phyloP scores from a whole-genome alignment of 768 basidiomycete genomes.

The Gloeopeniophorella convolvens region DNA sequence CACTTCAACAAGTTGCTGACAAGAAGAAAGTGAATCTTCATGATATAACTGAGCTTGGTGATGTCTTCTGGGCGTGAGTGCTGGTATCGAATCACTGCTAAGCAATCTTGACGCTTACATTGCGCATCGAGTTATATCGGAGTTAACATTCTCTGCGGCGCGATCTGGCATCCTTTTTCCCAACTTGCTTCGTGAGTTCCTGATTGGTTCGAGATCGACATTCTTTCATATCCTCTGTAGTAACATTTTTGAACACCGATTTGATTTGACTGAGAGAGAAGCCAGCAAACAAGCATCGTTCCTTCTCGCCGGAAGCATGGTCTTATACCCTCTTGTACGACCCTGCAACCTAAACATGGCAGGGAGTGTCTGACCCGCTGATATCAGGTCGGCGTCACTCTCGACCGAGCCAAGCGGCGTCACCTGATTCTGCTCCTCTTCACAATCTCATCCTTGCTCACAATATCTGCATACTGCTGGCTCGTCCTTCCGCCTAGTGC shows the following conservation, averaged over 20 bases:
- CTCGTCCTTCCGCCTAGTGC: conserved; percentile 50
- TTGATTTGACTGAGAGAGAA: conserved; percentile 48
- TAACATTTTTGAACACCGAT: conserved; percentile 68
- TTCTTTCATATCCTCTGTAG: conserved; percentile 29
- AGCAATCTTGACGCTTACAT: not conserved
- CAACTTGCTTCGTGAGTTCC: conserved; percentile 63
- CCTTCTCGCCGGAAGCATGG: conserved; percentile 58
- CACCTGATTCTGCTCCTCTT: conserved; percentile 55
- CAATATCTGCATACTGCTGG: conserved; percentile 60
- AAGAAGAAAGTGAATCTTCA: conserved; percentile 56
- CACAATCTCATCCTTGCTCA: conserved; percentile 50
- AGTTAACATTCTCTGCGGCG: conserved; percentile 68
- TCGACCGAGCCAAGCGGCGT: conserved; percentile 53
- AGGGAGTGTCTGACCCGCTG: conserved; percentile 4
- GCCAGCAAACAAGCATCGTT: conserved; percentile 66
- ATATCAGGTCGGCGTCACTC: conserved; percentile 53
- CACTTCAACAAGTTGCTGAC: conserved; percentile 56
- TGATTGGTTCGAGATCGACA: not conserved
- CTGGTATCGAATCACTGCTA: too few species aligned
- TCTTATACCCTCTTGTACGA: conserved; percentile 64
- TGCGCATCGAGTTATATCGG: conserved; percentile 51
- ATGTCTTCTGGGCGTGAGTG: conserved; percentile 76
- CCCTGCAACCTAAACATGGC: not conserved
- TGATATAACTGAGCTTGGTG: conserved; percentile 61
- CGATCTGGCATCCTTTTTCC: conserved; percentile 72